Percentiles rank a stretch among this genome's conserved stretches.
Evolutionary conservation across 805 yeast species (phyloP).

Genomic region (Hemisphaericaspora nanyangensis): DNA sequence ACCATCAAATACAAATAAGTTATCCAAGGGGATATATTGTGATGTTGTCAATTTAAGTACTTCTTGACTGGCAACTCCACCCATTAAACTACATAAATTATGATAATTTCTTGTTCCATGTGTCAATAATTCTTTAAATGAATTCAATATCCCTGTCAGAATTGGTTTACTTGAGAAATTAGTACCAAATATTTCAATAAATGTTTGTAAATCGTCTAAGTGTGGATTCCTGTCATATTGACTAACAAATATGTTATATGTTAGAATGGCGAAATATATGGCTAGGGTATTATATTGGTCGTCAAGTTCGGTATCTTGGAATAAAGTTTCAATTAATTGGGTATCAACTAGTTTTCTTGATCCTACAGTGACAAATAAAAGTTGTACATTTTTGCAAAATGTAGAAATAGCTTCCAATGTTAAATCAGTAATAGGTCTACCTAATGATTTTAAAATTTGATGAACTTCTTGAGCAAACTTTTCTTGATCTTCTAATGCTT

Average conservation of each 20-base stretch:
- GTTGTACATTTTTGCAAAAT: constrained; percentile 63
- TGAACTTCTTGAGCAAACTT: constrained; percentile 33
- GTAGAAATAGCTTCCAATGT: constrained; percentile 32
- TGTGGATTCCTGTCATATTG: constrained; percentile 14
- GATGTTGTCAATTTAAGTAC: constrained; percentile 68
- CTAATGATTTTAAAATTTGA: constrained; percentile 20
- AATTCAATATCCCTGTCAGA: constrained; percentile 8
- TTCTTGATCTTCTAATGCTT: constrained; percentile 48
- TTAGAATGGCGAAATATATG: constrained; percentile 43
- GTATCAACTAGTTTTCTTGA: constrained; percentile 20
- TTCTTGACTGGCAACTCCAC: constrained; percentile 87
- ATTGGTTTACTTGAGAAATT: constrained; percentile 9
- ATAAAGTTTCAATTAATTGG: constrained; percentile 9
- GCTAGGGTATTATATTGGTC: constrained; percentile 19
- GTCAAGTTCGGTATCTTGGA: constrained; percentile 12
- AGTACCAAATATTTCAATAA: constrained; percentile 16
- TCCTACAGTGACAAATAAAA: constrained; percentile 49
- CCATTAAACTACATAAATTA: constrained; percentile 65
- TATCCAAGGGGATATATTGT: constrained; percentile 78
- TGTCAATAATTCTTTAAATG: constrained; percentile 30
- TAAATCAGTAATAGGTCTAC: constrained; percentile 25
- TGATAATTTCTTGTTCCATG: constrained; percentile 46
- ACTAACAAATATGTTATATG: constrained; percentile 21
- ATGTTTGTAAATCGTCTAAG: constrained; percentile 17
- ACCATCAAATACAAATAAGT: constrained; percentile 72